A percentile compares a stretch with the other conserved stretches of the same genome.
These are phyloP conservation scores for Saprolegnia parasitica DNA, from an alignment of 352 stramenopile species.

Conservation along the genomic window DNA sequence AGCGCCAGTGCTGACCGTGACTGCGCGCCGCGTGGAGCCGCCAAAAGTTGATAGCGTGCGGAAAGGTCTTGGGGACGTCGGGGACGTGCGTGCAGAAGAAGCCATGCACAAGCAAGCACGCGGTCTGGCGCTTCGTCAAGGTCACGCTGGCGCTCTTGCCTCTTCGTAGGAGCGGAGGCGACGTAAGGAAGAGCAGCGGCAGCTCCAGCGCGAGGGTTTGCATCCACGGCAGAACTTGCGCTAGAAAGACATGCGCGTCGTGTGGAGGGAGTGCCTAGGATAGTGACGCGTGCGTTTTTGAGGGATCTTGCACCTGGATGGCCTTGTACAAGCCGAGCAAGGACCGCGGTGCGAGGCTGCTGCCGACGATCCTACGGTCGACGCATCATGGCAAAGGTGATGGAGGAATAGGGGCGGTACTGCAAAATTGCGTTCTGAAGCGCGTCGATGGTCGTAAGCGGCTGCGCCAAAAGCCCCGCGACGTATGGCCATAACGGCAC, in stretches of 20 bases:
- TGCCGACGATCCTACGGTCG: conserved; percentile 36
- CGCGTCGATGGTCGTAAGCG: conserved; percentile 39
- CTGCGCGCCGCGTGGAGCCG: background rate
- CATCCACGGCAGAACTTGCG: conserved; percentile 46
- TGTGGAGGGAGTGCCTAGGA: conserved; percentile 38
- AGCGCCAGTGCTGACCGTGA: background rate
- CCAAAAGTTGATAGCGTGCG: conserved; percentile 6
- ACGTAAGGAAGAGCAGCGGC: conserved; percentile 43
- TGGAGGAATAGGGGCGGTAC: conserved; percentile 34
- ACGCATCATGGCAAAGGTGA: background rate
- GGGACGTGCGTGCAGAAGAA: conserved; percentile 64
- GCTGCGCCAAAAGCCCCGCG: conserved; percentile 41
- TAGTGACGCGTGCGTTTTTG: conserved; percentile 25
- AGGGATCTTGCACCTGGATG: conserved; percentile 5
- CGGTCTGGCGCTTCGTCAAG: conserved; percentile 45
- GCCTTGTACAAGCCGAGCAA: conserved; percentile 31
- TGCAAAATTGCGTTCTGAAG: conserved; percentile 39
- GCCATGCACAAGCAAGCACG: conserved; percentile 47
- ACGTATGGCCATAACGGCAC: conserved; percentile 75
- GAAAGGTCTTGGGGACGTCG: conserved; percentile 33
- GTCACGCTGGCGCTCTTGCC: conserved; percentile 28
- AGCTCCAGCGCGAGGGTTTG: conserved; percentile 43
- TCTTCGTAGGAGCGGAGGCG: conserved; percentile 35
- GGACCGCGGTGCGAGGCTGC: conserved; percentile 33
- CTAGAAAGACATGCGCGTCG: conserved; percentile 42